phyloP scores from a whole-genome alignment of 164 flowering plant species.

The Vitis rotundifolia region DNA sequence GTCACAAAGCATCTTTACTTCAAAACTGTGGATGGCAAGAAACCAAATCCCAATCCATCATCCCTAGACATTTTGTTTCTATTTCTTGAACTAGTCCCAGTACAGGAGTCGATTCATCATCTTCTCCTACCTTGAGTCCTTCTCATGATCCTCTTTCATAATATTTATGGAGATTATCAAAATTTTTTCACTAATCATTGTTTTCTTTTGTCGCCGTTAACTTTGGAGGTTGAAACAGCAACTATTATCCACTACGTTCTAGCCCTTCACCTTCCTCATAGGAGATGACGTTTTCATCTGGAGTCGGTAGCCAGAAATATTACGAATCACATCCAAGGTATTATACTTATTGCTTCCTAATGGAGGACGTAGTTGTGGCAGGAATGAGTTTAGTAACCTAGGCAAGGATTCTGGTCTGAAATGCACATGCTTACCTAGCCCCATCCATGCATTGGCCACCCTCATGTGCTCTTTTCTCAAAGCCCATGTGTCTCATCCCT shows the following conservation, averaged over 20 bases:
- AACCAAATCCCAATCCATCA: no score
- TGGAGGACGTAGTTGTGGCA: no score
- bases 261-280: constrained; percentile 39
- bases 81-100: constrained; percentile 47
- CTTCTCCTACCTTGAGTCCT: constrained; percentile 43
- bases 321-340: constrained; percentile 43
- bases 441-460: no score
- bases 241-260: constrained; percentile 26
- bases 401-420: no score
- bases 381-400: no score
- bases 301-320: constrained; percentile 40
- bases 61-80: constrained; percentile 51
- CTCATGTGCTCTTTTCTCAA: no score
- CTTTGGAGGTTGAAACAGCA: constrained; percentile 39
- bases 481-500: no score
- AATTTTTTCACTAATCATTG: constrained; percentile 57
- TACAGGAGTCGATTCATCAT: constrained; percentile 38
- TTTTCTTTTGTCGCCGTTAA: constrained; percentile 45
- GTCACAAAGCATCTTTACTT: no score
- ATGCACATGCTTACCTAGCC: no score
- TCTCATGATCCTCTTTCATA: constrained; percentile 36
- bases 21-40: no score
- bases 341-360: no score
- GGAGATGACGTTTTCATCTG: constrained; percentile 44
- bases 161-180: constrained; percentile 55